Evolutionary conservation across 768 basidiomycete genomes (phyloP), one percentile per base, ranked within the genome.

Genomic region (Termitomyces eurrhizus): DNA sequence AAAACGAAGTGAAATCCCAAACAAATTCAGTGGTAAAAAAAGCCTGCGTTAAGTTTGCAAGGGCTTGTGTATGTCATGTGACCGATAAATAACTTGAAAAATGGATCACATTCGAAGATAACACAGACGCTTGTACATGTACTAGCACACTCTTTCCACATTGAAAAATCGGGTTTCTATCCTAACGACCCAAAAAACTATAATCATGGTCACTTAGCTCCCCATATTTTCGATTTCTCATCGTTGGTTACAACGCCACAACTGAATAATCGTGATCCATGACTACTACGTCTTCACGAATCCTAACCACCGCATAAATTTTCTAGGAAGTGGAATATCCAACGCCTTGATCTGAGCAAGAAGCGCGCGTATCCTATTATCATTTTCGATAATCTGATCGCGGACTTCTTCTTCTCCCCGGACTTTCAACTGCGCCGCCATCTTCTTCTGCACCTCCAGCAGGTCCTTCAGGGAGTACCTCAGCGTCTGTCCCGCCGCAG

Each of bases 401-500:
- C 62, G 59, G 36, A 60, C 57, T 24, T 65, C 59, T 3, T 45
- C 59, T 36, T 56, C 39, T 8, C 54, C 62, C n/a, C 67, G 62
- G n/a, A 61, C 39, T 14, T 49, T 57, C 12, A 70, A 60, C 49
- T 62, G 61, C 12, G 61, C 56, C 9, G 66, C 66, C 36, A 66
- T 55, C 50, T 66, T 62, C 50, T 66, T 67, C 62, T 72, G 72
- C 21, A 67, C 62, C 16, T 62, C 63, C n/a, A 75, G 62, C 24
- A 70, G 58, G 36, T 67, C 66, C 48, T 70, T 67, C 18, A 73
- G 63, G 0, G 65, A 58, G n/a, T 52, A 60, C 50, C 71, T 68
- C 6, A 75, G 44, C 1, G 72, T 65, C 32, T 67, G 67, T 13
- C 72, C 74, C 7, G 73, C 74, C 18, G 71, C 62, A 0, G 74